Evolutionary conservation across 257 asterid genomes (phyloP), one percentile per base, ranked within the genome.

Genomic region (Cynanchum wilfordii): DNA sequence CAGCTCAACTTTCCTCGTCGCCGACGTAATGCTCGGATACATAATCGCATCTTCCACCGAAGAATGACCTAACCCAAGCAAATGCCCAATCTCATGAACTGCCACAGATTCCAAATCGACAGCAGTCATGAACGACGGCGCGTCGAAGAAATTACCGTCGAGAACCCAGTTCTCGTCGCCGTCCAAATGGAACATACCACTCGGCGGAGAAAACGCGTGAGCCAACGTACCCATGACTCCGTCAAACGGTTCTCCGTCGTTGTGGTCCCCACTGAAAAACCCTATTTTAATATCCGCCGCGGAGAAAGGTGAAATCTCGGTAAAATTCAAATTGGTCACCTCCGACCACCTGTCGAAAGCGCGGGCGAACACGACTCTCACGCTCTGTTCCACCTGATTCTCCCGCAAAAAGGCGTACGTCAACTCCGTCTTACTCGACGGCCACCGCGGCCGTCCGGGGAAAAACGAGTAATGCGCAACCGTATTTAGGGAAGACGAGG

Each of bases 281-380:
- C 91, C 97, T 16, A 92, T 85, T 71, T 57, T 70, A 11, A 92
- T 82, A 54, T 92, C 96, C 55, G 97, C 97, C 0, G 52, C 0
- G 2, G 20, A 4, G 42, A 29, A 92, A 68, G 89, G 50, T 19
- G 87, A 10, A 16, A 85, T 81, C 65, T 89, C 90, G 0, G 73
- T 60, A 75, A 92, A 92, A 1, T 77, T 86, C 73, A 92, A 22
- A 79, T 88, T 84, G 40, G 88, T 89, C 6, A 92, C 97, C 82
- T 86, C 97, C 74, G 98, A 87, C 97, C 98, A 92, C 76, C 97
- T 82, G 33, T 85, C 89, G 69, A 92, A 92, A 1, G 98, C 98
- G 49, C 80, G 84, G 11, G 85, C 58, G 78, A 90, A 90, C 76
- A 87, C 84, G 52, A 70, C 60, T 38, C 73, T 71, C 0, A 85